A percentile compares a stretch with the other conserved stretches of the same genome.
phyloP scores from a whole-genome alignment of 805 yeast genomes.

The Kodamaea jinghongensis region DNA sequence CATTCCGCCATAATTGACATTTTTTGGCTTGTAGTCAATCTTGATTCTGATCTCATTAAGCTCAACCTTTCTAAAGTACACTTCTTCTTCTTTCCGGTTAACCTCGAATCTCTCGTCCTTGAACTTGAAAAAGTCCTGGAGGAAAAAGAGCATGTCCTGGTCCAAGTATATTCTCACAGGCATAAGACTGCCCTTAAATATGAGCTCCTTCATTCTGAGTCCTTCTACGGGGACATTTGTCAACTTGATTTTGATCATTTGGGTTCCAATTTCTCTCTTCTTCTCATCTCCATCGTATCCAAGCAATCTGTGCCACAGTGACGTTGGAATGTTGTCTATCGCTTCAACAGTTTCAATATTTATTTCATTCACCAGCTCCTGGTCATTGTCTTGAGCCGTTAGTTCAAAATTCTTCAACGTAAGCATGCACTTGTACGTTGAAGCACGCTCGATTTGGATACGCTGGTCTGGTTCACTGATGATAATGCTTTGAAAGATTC shows the following conservation, averaged over 20 bases:
- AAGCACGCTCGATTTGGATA: constrained; percentile 3
- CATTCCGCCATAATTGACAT: constrained; percentile 78
- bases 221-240: constrained; percentile 63
- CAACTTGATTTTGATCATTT: constrained; percentile 55
- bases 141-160: constrained; percentile 87
- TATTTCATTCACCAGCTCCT: constrained; percentile 38
- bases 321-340: constrained; percentile 75
- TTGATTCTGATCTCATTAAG: constrained; percentile 59
- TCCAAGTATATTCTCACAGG: constrained; percentile 86
- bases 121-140: constrained; percentile 77
- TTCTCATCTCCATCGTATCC: constrained; percentile 68
- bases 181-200: constrained; percentile 50
- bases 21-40: constrained; percentile 90
- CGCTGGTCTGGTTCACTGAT: too few species aligned
- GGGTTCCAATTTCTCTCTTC: constrained; percentile 64
- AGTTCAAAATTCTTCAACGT: constrained; percentile 55
- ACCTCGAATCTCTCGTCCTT: constrained; percentile 66
- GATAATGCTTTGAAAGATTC: constrained; percentile 7
- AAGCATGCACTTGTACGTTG: constrained; percentile 36
- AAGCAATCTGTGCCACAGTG: constrained; percentile 86
- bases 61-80: constrained; percentile 66
- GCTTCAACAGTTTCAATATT: constrained; percentile 55
- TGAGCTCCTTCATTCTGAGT: constrained; percentile 67
- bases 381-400: constrained; percentile 40
- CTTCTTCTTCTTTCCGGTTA: constrained; percentile 56